A percentile compares a stretch with the other conserved stretches of the same genome.
Evolutionary conservation across 805 yeast species (phyloP).

Genomic region (Kodamaea neixiangensis): DNA sequence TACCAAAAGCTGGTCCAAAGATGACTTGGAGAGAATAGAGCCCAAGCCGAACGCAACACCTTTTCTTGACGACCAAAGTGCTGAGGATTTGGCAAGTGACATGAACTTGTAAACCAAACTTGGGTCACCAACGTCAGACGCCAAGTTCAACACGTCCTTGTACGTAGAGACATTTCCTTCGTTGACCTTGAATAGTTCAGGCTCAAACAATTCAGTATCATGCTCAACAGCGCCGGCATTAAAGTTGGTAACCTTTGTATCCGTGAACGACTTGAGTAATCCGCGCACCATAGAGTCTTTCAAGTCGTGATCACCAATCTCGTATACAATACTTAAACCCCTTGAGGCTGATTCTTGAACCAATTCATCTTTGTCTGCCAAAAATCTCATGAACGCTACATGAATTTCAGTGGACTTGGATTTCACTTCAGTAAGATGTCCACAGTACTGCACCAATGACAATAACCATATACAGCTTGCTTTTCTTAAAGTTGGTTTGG

Average conservation of each 20-base stretch:
- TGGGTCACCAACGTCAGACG: slow-evolving; percentile 95
- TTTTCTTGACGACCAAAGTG: slow-evolving; percentile 88
- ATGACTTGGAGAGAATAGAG: slow-evolving; percentile 75
- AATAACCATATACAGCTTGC: slow-evolving; percentile 86
- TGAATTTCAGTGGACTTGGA: slow-evolving; percentile 63
- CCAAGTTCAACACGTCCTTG: slow-evolving; percentile 82
- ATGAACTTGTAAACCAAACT: slow-evolving; percentile 90
- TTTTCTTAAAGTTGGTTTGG: slow-evolving; percentile 74
- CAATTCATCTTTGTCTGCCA: slow-evolving; percentile 80
- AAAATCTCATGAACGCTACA: slow-evolving; percentile 69
- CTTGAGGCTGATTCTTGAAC: slow-evolving; percentile 92
- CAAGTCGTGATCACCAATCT: slow-evolving; percentile 65
- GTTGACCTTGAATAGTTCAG: slow-evolving; percentile 75
- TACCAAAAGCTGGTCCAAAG: slow-evolving; percentile 60
- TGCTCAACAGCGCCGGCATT: slow-evolving; percentile 69
- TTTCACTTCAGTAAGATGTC: slow-evolving; percentile 43
- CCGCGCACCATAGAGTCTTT: slow-evolving; percentile 74
- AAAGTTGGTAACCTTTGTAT: slow-evolving; percentile 51
- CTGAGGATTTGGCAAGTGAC: slow-evolving; percentile 85
- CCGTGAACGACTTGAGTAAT: slow-evolving; percentile 76
- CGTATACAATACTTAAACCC: slow-evolving; percentile 82
- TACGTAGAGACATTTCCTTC: slow-evolving; percentile 90
- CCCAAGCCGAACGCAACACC: slow-evolving; percentile 96
- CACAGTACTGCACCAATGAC: slow-evolving; percentile 75
- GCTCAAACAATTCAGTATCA: slow-evolving; percentile 84